Base-by-base conservation (phyloP, 179 eudicot genomes). In the Silene coronaria region DNA sequence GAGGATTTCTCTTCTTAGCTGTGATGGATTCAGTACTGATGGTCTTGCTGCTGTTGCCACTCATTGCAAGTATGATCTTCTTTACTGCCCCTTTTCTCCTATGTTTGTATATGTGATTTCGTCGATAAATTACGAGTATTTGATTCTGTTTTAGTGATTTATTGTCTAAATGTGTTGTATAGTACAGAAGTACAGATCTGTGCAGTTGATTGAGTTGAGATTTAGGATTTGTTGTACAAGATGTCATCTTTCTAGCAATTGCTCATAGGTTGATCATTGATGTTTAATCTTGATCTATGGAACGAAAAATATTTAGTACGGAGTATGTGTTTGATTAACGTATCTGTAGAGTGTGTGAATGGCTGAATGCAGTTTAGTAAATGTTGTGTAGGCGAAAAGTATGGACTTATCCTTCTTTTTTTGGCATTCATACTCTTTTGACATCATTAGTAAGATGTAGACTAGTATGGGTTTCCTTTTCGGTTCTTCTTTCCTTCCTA, bases 1-100 rank as follows among this genome's bases (percentile, higher is more conserved):
- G 80, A 81, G 87, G 73, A 81, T 92, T 63, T 87, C 91, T 5
- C 83, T 92, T 28, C 80, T 86, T 70, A 86, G 91, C 68, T 92
- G 97, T 81, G 92, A 91, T 80, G 97, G 97, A 27, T 92, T 92
- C 76, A 91, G 88, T 70, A 89, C 93, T 75, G 78, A 87, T 81
- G 97, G 97, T 34, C 88, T 92, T 68, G 84, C 90, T 57, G 80
- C 88, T 65, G 74, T 92, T 82, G 91, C 97, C 68, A 81, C 91
- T 69, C 86, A 88, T 77, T 92, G 96, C 96, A 91, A 83, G 97
- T 92, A 86, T 74, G 84, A 13, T n/a, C 21, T 63, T 63, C 9
- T 27, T 27, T 63, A 26, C 67, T 13, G 8, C 2, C 32, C 19
- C n/a, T 63, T 28, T 27, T 26, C n/a, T 14, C 27, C 8, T 0